Evolutionary conservation across 352 stramenopile genomes (phyloP).

Genomic region (Globisporangium mamillatum): DNA sequence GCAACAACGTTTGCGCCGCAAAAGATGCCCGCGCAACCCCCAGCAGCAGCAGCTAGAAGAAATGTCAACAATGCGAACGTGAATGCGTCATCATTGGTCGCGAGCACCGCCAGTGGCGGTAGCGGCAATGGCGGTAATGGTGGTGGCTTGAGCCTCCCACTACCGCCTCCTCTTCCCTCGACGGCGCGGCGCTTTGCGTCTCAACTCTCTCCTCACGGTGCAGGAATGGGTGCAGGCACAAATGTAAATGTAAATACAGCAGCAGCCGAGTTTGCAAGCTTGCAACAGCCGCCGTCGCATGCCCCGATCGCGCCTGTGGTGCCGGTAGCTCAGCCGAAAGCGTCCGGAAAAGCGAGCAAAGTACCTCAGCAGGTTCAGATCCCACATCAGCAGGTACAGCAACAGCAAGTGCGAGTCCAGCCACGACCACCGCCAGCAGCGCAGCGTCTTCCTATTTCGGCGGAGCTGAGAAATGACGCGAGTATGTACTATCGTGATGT

Average conservation of each 20-base stretch:
- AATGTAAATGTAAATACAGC: neutral
- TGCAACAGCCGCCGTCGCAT: neutral
- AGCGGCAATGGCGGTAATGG: neutral
- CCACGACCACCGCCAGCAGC: neutral
- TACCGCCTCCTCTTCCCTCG: constrained; percentile 14
- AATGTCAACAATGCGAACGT: neutral
- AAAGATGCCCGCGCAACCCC: neutral
- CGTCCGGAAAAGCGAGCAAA: neutral
- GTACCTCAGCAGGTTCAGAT: neutral
- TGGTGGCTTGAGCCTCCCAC: constrained; percentile 6
- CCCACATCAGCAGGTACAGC: neutral
- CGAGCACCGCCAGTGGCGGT: neutral
- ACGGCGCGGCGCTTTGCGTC: constrained; percentile 12
- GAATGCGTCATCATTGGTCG: neutral
- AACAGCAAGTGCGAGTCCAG: constrained; percentile 1
- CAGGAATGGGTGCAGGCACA: neutral
- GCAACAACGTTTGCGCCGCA: neutral
- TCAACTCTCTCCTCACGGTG: neutral
- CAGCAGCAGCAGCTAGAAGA: constrained; percentile 1
- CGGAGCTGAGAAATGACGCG: neutral
- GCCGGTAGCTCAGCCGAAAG: neutral
- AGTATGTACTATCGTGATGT: neutral
- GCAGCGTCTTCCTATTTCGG: neutral
- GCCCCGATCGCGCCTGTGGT: neutral
- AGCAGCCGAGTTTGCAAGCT: constrained; percentile 1